Conservation (phyloP, 345 rosid genomes). For the Geranium rotundifolium region DNA sequence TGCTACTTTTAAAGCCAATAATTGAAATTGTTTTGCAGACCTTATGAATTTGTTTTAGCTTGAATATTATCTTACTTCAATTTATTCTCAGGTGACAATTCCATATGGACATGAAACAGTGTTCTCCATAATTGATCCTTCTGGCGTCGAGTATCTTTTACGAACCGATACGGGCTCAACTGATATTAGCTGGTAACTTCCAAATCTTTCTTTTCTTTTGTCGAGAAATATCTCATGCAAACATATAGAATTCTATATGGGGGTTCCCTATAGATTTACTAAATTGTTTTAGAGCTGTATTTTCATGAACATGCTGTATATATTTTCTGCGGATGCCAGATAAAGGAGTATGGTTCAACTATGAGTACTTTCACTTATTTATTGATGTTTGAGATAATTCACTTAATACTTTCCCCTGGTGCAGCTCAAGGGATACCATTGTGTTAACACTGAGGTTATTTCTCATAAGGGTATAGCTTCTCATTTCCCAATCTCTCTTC, state of each 20-base stretch:
- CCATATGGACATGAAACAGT: conserved; percentile 56
- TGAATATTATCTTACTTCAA: neutral
- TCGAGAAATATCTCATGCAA: no score
- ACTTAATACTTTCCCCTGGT: neutral
- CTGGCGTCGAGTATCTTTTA: conserved; percentile 38
- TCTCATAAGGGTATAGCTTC: conserved; percentile 44
- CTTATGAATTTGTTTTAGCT: neutral
- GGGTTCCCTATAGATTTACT: no score
- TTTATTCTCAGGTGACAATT: conserved; percentile 37
- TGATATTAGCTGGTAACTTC: conserved; percentile 54
- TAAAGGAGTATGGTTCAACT: no score
- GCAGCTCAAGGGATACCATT: conserved; percentile 77
- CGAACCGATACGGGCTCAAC: conserved; percentile 36
- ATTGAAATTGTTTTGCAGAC: neutral
- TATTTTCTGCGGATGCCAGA: no score
- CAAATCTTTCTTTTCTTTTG: no score
- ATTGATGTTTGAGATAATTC: neutral
- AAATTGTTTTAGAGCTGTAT: no score
- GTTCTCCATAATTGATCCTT: conserved; percentile 42
- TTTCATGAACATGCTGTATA: no score
- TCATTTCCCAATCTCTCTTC: neutral
- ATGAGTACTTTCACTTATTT: neutral
- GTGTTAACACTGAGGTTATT: conserved; percentile 64
- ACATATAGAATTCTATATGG: no score
- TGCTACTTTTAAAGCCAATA: no score